Base-by-base conservation (phyloP, 2,329 filamentous ascomycete species). In the Talaromyces sp. region DNA sequence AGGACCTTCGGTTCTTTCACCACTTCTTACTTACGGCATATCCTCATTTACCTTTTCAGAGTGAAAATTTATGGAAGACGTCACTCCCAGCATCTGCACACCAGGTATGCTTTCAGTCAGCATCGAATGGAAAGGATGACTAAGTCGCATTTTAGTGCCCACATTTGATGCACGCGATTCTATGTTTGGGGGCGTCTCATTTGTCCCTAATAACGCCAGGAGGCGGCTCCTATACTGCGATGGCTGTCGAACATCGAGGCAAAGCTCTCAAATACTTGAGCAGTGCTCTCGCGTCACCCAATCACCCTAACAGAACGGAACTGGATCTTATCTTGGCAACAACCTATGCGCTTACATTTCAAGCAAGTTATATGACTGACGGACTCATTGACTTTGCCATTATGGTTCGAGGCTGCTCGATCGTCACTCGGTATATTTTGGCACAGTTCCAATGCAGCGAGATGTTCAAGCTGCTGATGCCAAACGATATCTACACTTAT, bases 141-240 rank as follows among this genome's bases (percentile, higher is more conserved):
- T 59, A 60, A 66, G 41, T 14, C 67, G 70, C 50, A 73, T 27
- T 50, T 7, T 27, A 66, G 62, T 24, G 89, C 68, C 85, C 88
- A 64, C 89, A 87, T 66, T 81, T 90, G 10, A 90, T 91, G 84
- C 88, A 91, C 72, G 87, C 88, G 4, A 87, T 91, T 60, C 82
- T 90, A 0, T 88, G 87, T 13, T 82, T 90, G 66, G 82, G 88
- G 1, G 89, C 89, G 37, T 90, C 88, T 0, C 86, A 90, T 68
- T 81, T 73, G 22, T 67, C 69, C 33, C 66, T 73, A 19, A 65
- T 91, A 4, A 82, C 84, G 69, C 76, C 77, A 13, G 5, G 3
- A 13, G 45, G 22, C 5, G 19, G 11, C 13, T 24, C n/a, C 10
- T 48, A 48, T 24, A 24, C 45, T 13, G 11, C 9, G 11, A 22